These are phyloP conservation scores for Cercophora sp. DNA, from an alignment of 495 filamentous ascomycete species.

Conservation along the genomic window DNA sequence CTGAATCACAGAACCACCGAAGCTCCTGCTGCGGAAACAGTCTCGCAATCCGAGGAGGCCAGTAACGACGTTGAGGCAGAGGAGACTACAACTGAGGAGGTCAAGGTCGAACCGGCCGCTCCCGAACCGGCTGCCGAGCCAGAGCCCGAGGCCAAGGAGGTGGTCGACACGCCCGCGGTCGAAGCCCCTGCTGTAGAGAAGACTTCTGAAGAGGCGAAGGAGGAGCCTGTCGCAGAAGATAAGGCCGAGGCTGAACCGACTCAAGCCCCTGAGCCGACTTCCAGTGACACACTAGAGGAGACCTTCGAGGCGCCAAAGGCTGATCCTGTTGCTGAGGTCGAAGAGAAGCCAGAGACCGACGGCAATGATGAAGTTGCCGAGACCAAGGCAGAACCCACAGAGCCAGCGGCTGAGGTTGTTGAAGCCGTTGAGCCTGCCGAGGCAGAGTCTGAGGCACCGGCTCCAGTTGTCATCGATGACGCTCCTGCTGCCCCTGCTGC, in stretches of 20 bases:
- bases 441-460: conserved; percentile 6
- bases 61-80: conserved; percentile 6
- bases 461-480: conserved; percentile 5
- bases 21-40: neutral
- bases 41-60: neutral
- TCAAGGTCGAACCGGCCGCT: neutral
- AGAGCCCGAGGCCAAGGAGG: conserved; percentile 1
- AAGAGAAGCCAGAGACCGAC: neutral
- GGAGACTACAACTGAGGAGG: neutral
- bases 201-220: neutral
- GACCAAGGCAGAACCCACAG: conserved; percentile 7
- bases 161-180: neutral
- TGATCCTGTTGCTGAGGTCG: neutral
- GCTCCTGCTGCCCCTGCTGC: neutral
- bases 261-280: neutral
- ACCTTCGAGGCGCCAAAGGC: neutral
- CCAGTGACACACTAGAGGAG: conserved; percentile 11
- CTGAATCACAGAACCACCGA: neutral
- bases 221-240: neutral
- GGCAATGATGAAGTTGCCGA: neutral
- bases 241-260: neutral
- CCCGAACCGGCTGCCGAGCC: neutral
- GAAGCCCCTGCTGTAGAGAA: neutral
- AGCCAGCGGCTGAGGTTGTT: neutral
- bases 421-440: conserved; percentile 2